Conservation (phyloP, 2,329 filamentous ascomycete species). For the Phyllosticta capitalensis region DNA sequence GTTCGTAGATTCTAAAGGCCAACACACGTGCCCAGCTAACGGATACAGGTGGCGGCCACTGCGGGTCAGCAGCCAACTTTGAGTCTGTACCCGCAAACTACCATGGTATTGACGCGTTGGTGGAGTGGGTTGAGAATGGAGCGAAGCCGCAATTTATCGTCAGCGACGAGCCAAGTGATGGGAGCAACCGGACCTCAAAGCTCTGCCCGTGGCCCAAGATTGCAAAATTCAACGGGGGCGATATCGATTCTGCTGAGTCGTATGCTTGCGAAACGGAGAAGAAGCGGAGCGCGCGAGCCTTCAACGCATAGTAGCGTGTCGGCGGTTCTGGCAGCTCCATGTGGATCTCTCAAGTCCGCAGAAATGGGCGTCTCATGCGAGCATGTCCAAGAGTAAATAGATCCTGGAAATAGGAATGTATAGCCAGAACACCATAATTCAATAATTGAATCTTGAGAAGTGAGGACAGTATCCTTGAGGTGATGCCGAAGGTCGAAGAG, state of each 20-base stretch:
- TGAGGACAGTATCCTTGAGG: not conserved
- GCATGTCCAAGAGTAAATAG: no score
- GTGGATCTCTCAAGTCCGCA: not conserved
- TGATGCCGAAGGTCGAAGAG: not conserved
- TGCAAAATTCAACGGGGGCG: not conserved
- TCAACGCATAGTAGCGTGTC: not conserved
- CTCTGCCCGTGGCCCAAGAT: constrained; percentile 9
- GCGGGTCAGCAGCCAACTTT: constrained; percentile 1
- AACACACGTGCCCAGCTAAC: not conserved
- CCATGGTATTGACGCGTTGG: constrained; percentile 1
- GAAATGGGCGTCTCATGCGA: no score
- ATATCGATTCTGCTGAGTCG: not conserved
- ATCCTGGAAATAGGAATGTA: no score
- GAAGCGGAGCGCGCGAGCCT: not conserved
- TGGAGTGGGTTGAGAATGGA: constrained; percentile 7
- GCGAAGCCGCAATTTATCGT: constrained; percentile 1
- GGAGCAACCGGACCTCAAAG: constrained; percentile 1
- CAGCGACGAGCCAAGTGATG: constrained; percentile 1
- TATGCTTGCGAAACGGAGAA: not conserved
- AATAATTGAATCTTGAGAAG: no score
- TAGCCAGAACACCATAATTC: no score
- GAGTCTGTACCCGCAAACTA: constrained; percentile 3
- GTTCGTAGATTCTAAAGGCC: not conserved
- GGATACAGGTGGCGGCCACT: constrained; percentile 5
- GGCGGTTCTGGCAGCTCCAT: not conserved